phyloP scores from a whole-genome alignment of 208 protist genomes.

The Acanthamoeba healyi region DNA sequence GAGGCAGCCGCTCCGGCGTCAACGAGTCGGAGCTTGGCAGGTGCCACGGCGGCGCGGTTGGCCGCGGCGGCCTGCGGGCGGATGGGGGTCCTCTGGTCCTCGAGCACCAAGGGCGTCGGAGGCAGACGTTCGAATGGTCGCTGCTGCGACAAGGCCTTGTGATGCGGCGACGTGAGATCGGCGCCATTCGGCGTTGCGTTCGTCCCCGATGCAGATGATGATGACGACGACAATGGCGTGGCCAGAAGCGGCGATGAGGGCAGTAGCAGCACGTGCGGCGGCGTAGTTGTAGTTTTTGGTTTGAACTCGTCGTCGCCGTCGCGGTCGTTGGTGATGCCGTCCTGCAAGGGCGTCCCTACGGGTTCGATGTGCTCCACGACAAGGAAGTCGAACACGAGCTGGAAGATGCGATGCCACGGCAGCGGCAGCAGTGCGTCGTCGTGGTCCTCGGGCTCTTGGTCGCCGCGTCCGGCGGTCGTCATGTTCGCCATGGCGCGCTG shows the following conservation, averaged over 20 bases:
- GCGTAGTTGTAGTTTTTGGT: neutral
- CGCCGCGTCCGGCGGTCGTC: too few relatives aligned
- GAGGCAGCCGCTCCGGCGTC: too few relatives aligned
- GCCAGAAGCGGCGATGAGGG: neutral
- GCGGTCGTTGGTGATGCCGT: too few relatives aligned
- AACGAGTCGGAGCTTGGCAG: neutral
- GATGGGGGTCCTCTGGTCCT: neutral
- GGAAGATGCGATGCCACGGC: conserved; percentile 17
- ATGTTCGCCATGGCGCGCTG: neutral
- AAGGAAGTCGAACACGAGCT: conserved; percentile 18
- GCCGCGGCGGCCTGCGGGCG: neutral
- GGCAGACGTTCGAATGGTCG: neutral
- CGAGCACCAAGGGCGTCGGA: neutral
- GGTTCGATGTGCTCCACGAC: neutral
- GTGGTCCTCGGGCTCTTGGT: neutral
- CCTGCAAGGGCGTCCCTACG: neutral
- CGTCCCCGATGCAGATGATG: neutral
- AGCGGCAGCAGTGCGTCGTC: neutral
- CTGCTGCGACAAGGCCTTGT: too few relatives aligned
- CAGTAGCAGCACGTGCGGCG: neutral
- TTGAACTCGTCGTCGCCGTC: neutral
- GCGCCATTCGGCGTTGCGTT: neutral
- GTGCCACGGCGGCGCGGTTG: neutral
- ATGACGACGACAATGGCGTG: neutral
- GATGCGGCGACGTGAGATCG: too few relatives aligned